Base-by-base conservation (phyloP, 768 basidiomycete genomes). In the Tremella fuciformis region DNA sequence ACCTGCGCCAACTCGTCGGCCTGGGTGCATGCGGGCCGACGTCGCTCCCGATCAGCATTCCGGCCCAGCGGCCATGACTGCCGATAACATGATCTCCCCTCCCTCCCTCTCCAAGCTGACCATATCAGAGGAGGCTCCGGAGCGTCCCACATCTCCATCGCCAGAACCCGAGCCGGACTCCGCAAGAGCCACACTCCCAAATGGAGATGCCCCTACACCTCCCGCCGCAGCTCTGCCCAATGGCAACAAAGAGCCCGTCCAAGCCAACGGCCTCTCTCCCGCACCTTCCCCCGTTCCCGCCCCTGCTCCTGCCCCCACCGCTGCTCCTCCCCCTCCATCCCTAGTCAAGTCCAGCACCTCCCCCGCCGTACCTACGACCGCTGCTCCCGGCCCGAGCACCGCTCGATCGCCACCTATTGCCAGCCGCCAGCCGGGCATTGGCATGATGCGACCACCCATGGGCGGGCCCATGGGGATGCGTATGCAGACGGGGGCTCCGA, bases 401-500 rank as follows among this genome's bases (percentile, higher is more conserved):
- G 53, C 21, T 21, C 21, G 19, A 15, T 19, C 53, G 34, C 19
- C 19, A 37, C 56, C 40, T 15, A 8, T 19, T 48, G 47, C 26
- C 13, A 52, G 11, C 26, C 51, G 34, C 22, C 29, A 3, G 7
- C 15, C 37, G 39, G 38, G 38, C 22, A 29, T 40, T 4, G 29
- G 29, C 29, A 34, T 34, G 29, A 34, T 34, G 29, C 29, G 29
- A 34, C 29, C 29, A 13, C 26, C 58, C 22, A 13, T 53, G 21
- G 62, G 51, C 19, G 61, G 62, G 53, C 69, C 69, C 1, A 72
- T 73, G 71, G 73, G 71, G 11, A 75, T 75, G 69, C 48, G 51
- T n/a, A 59, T 50, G 22, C 59, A 64, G 25, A 58, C 50, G 24
- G 40, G 8, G 38, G n/a, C 21, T 21, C 53, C 57, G n/a, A 58